These are phyloP conservation scores for Boletus tomentosulus DNA, from an alignment of 768 basidiomycete genomes.

Conservation along the genomic window DNA sequence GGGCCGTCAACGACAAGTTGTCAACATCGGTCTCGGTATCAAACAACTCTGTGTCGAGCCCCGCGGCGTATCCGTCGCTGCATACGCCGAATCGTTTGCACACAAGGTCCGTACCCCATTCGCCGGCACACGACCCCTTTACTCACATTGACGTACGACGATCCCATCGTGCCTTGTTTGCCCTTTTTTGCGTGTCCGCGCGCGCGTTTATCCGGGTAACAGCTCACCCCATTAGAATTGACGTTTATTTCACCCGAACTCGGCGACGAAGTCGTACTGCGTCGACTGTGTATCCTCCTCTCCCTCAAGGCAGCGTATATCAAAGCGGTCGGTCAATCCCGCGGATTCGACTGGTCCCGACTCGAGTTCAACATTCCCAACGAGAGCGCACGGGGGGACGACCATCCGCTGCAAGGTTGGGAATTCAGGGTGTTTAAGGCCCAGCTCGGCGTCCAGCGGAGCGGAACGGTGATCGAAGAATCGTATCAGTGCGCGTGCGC, in stretches of 20 bases:
- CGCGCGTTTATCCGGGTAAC: neutral
- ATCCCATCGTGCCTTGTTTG: neutral
- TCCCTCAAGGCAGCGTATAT: slow-evolving; percentile 80
- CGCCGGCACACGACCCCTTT: neutral
- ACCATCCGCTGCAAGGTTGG: slow-evolving; percentile 70
- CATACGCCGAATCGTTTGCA: slow-evolving; percentile 67
- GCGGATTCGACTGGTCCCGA: slow-evolving; percentile 77
- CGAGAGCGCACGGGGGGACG: slow-evolving; percentile 61
- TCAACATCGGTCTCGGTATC: slow-evolving; percentile 80
- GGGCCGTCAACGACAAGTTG: slow-evolving; percentile 66
- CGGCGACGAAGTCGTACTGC: slow-evolving; percentile 62
- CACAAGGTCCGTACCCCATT: slow-evolving; percentile 57
- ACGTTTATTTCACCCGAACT: slow-evolving; percentile 47
- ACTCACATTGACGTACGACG: neutral
- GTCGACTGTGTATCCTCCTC: slow-evolving; percentile 72
- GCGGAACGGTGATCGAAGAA: slow-evolving; percentile 52
- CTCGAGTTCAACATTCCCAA: slow-evolving; percentile 77
- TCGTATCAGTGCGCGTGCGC: slow-evolving; percentile 74
- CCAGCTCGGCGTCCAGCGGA: slow-evolving; percentile 62
- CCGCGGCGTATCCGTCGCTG: slow-evolving; percentile 49
- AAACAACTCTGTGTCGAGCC: slow-evolving; percentile 65
- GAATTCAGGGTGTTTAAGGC: slow-evolving; percentile 81
- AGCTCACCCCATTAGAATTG: slow-evolving; percentile 52
- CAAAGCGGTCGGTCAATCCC: slow-evolving; percentile 76
- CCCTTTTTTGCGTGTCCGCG: neutral